These are phyloP conservation scores for Acarospora socialis DNA, from an alignment of 2,329 filamentous ascomycete genomes.

Conservation along the genomic window DNA sequence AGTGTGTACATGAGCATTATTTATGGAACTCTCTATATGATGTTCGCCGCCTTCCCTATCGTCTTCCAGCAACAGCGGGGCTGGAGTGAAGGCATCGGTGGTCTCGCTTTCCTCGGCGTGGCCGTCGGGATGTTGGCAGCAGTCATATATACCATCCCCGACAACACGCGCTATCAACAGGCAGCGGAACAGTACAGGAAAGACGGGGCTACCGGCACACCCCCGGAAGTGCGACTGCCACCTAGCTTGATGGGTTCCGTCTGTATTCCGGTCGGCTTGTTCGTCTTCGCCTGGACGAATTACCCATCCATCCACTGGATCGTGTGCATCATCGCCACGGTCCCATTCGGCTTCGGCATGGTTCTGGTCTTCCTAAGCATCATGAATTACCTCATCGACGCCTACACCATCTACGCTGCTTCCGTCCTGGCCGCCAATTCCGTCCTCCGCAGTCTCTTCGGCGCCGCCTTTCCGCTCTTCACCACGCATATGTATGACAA, in stretches of 20 bases:
- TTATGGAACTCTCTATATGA: conserved; percentile 38
- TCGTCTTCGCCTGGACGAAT: conserved; percentile 37
- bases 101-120: conserved; percentile 54
- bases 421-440: conserved; percentile 31
- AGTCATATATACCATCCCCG: conserved; percentile 39
- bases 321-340: conserved; percentile 21
- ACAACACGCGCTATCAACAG: conserved; percentile 42
- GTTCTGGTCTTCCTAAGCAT: conserved; percentile 27
- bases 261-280: conserved; percentile 30
- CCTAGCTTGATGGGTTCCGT: conserved; percentile 36
- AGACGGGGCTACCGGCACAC: conserved; percentile 16
- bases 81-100: conserved; percentile 45
- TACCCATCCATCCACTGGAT: conserved; percentile 28
- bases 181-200: too few relatives aligned
- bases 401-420: conserved; percentile 30
- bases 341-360: conserved; percentile 29
- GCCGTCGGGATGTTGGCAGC: conserved; percentile 50
- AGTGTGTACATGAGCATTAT: conserved; percentile 52
- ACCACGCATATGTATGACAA: conserved; percentile 30
- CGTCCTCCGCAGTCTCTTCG: conserved; percentile 32
- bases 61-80: conserved; percentile 48
- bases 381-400: conserved; percentile 30
- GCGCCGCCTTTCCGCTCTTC: conserved; percentile 35
- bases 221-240: conserved; percentile 36
- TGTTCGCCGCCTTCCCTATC: conserved; percentile 49